Evolutionary conservation across 345 rosid genomes (phyloP), one percentile per base, ranked within the genome.

Genomic region (Stellera chamaejasme): DNA sequence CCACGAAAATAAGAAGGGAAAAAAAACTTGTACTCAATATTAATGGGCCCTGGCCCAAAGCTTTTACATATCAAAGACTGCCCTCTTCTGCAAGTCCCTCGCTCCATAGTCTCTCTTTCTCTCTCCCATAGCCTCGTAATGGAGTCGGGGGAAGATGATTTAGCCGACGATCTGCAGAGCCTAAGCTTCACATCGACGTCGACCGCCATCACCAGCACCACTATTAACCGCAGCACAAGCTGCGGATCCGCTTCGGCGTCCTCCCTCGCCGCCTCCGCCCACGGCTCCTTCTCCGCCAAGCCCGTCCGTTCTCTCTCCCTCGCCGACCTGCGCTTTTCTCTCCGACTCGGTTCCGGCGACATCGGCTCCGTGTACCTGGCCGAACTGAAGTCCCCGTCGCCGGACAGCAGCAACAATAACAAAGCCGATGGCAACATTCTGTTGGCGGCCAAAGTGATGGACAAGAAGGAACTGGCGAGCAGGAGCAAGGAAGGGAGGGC

Each of bases 391-490:
- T 69, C 77, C 52, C 59, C 46, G 12, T 27, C 68, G 39, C 26
- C 68, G 9, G 56, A 60, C 7, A 59, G 69, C 41, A 28, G 5
- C 56, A 28, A 0, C 54, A 14, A 10, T 26, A 45, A 52, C 26
- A 46, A 50, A 0, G 59, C 45, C 39, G 47, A 11, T 6, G 62
- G 32, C 9, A 51, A 32, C 32, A 55, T 45, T 26, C 27, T 70
- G 27, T 75, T 83, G 39, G 93, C 95, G 0, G 95, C 95, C 13
- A 92, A 92, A 41, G 95, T 92, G 11, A 88, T 92, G 98, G 95
- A 88, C 61, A 92, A 83, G 73, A 80, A 83, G 50, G 98, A 92
- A 72, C 80, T 92, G n/a, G 85, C 69, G 28, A 75, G 77, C 39
- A 66, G 95, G 54, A 85, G 73, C 62, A 92, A 92, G 69, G 93